phyloP scores from a whole-genome alignment of 2,329 filamentous ascomycete genomes.

The Pyricularia pennisetigena region DNA sequence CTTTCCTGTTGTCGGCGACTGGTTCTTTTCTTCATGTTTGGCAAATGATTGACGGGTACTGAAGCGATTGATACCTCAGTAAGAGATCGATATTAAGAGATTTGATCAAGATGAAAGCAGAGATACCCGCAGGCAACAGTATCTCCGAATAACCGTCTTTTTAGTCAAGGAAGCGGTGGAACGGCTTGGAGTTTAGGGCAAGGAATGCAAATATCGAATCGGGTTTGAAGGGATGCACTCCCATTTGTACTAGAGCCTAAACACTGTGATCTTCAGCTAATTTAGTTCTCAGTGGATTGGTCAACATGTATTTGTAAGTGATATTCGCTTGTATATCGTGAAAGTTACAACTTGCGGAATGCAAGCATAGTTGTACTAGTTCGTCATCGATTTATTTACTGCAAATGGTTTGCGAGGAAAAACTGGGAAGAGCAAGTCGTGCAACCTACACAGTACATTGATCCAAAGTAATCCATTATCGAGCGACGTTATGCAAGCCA shows the following conservation, averaged over 20 bases:
- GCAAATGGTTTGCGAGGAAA: not conserved
- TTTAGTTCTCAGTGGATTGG: not conserved
- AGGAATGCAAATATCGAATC: not conserved
- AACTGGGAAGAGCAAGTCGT: not conserved
- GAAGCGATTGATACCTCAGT: not conserved
- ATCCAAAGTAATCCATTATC: not conserved
- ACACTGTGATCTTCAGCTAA: not conserved
- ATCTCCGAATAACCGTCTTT: not conserved
- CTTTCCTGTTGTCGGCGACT: not conserved
- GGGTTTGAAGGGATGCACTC: not conserved
- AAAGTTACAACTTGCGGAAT: not conserved
- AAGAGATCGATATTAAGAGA: not conserved
- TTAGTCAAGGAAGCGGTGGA: not conserved
- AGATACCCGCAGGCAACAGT: not conserved
- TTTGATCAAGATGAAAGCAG: not conserved
- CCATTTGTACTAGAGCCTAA: not conserved
- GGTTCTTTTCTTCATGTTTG: not conserved
- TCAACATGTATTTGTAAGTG: not conserved
- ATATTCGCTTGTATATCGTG: not conserved
- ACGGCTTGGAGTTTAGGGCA: not conserved
- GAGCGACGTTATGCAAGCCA: not conserved
- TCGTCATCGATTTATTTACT: not conserved
- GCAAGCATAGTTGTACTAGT: not conserved
- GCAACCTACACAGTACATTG: not conserved
- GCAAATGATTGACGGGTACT: not conserved